Evolutionary conservation across 768 basidiomycete species (phyloP).

Genomic region (Suillus hirtellus): DNA sequence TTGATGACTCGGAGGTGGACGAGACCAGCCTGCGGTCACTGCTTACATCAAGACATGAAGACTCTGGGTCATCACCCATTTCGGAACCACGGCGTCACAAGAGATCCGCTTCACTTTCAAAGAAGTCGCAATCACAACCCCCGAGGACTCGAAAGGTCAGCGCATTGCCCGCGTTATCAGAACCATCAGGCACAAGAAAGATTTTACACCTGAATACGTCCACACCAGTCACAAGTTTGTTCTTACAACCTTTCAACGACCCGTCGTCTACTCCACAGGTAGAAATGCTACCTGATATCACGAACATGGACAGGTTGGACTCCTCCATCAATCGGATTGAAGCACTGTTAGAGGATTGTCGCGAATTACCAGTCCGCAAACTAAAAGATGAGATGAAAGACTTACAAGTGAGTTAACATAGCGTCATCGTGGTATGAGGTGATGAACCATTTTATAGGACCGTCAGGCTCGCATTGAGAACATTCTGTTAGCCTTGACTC

Average conservation of each 20-base stretch:
- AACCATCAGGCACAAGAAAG: slow-evolving; percentile 30
- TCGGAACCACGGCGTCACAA: slow-evolving; percentile 10
- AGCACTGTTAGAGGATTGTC: slow-evolving; percentile 60
- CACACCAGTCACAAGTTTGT: slow-evolving; percentile 31
- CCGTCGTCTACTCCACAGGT: background rate
- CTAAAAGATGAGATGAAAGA: slow-evolving; percentile 84
- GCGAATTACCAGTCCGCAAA: slow-evolving; percentile 60
- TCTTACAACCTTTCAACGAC: slow-evolving; percentile 15
- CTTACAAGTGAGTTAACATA: slow-evolving; percentile 54
- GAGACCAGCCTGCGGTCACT: slow-evolving; percentile 16
- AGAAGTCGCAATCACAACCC: slow-evolving; percentile 14
- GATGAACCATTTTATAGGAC: slow-evolving; percentile 41
- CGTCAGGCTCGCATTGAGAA: slow-evolving; percentile 80
- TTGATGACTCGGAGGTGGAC: slow-evolving; percentile 53
- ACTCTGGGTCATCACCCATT: slow-evolving; percentile 16
- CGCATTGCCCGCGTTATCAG: slow-evolving; percentile 26
- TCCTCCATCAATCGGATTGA: slow-evolving; percentile 57
- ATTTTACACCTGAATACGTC: slow-evolving; percentile 30
- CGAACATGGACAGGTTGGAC: slow-evolving; percentile 38
- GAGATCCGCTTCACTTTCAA: slow-evolving; percentile 11
- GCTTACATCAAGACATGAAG: slow-evolving; percentile 12
- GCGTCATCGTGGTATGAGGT: slow-evolving; percentile 1
- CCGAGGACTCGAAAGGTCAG: slow-evolving; percentile 29
- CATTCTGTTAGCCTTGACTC: slow-evolving; percentile 65
- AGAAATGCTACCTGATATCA: slow-evolving; percentile 19